Percentiles rank a stretch among this genome's conserved stretches.
phyloP scores from a whole-genome alignment of 306 rosid species.

The Cotoneaster glaucophyllus region DNA sequence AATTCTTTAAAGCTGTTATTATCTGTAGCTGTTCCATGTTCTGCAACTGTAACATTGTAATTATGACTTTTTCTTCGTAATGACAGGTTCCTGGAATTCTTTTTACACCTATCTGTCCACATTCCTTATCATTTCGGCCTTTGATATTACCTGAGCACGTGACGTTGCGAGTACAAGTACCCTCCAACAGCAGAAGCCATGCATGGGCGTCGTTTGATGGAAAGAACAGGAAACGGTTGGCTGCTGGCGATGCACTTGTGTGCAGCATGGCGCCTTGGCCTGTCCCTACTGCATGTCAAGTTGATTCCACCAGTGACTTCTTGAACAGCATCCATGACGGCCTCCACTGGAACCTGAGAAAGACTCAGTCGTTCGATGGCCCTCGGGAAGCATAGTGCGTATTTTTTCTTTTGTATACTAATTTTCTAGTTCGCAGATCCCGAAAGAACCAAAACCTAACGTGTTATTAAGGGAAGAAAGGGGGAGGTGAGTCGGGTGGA shows the following conservation, averaged over 20 bases:
- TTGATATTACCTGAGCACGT: slow-evolving; percentile 87
- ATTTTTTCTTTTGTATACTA: neutral
- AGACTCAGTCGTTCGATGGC: slow-evolving; percentile 72
- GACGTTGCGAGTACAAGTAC: slow-evolving; percentile 75
- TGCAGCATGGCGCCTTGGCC: slow-evolving; percentile 99
- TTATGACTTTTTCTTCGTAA: slow-evolving; percentile 2
- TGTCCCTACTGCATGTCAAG: slow-evolving; percentile 84
- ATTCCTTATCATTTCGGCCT: slow-evolving; percentile 87
- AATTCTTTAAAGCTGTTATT: neutral
- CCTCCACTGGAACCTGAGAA: slow-evolving; percentile 94
- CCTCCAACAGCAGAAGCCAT: slow-evolving; percentile 76
- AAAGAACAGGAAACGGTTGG: slow-evolving; percentile 72
- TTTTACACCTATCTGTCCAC: slow-evolving; percentile 92
- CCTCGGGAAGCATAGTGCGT: slow-evolving; percentile 47
- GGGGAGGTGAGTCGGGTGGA: neutral
- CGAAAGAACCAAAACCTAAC: neutral
- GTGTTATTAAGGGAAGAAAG: neutral
- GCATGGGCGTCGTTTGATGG: slow-evolving; percentile 99
- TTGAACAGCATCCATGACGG: slow-evolving; percentile 86
- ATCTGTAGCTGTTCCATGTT: neutral
- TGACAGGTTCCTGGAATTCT: slow-evolving; percentile 93
- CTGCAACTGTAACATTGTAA: neutral
- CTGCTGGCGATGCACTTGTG: slow-evolving; percentile 87
- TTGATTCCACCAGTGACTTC: slow-evolving; percentile 85
- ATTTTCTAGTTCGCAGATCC: neutral